These are phyloP conservation scores for Umbelopsis sp. DNA, from an alignment of 192 early-diverging fungal species.

Conservation along the genomic window DNA sequence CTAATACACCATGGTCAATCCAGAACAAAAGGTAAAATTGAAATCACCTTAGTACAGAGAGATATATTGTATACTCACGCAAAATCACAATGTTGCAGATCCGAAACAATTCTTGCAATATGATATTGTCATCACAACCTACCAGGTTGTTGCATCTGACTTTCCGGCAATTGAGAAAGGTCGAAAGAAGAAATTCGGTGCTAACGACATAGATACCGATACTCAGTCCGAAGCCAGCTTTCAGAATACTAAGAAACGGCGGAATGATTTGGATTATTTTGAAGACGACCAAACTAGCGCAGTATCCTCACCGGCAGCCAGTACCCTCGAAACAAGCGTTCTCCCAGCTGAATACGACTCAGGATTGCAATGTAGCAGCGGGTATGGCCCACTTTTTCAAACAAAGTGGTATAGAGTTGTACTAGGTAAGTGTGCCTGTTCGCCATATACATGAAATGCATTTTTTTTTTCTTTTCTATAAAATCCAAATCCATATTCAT, in stretches of 20 bases:
- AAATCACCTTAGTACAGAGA: background rate
- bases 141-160: conserved; percentile 38
- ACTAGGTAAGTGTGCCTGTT: conserved; percentile 33
- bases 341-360: background rate
- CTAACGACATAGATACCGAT: background rate
- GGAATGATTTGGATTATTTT: background rate
- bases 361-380: background rate
- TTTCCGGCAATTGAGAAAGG: conserved; percentile 15
- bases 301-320: background rate
- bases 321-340: background rate
- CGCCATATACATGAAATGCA: too few relatives aligned
- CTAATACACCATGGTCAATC: conserved; percentile 39
- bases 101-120: conserved; percentile 28
- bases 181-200: conserved; percentile 14
- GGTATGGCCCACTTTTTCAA: conserved; percentile 41
- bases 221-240: background rate
- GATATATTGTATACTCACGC: background rate
- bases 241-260: conserved; percentile 4
- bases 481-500: too few relatives aligned
- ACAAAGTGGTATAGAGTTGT: conserved; percentile 51
- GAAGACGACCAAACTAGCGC: background rate
- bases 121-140: conserved; percentile 45
- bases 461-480: too few relatives aligned
- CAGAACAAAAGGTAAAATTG: conserved; percentile 19
- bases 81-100: background rate